Base-by-base conservation (phyloP, 768 basidiomycete genomes). In the Cantharellus cinnabarinus region DNA sequence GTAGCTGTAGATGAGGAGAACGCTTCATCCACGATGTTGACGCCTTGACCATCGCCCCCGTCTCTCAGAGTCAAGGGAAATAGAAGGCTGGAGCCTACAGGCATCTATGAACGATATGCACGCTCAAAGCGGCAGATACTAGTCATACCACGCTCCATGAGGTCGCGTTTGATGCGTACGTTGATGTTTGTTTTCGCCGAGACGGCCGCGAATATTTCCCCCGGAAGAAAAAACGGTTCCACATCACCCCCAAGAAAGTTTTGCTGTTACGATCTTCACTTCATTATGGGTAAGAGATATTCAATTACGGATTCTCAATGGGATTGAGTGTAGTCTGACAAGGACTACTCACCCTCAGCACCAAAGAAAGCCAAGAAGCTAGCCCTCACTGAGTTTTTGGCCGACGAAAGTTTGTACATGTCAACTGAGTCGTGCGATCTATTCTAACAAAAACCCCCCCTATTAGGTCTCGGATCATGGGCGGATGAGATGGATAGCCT, bases 401-500 rank as follows among this genome's bases (percentile, higher is more conserved):
- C 81, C 51, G 89, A 95, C 71, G 76, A 69, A 65, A 69, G 94
- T 94, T 65, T 69, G 89, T 57, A 58, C 51, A 63, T 61, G 61
- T 63, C 50, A 56, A 48, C 56, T 48, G 44, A 29, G 20, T 29
- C 60, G 10, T 61, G 35, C 15, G 42, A 15, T 42, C 51, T 34
- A 41, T 48, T 54, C 29, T n/a, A 20, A 3, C n/a, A 57, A 35
- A n/a, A 37, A 3, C 40, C 14, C 15, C 38, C 54, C 20, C 29
- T 38, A 60, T 40, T 59, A 90, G 89, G 81, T 58, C 73, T 87
- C 57, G 94, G 90, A 66, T 93, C 89, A 68, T 99, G 95, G 95
- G 95, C 95, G 4, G 95, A 98, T 69, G 95, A 98, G 71, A 91
- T 97, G 89, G 93, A 95, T 64, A 66, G 77, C 39, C 77, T 98